A percentile compares a stretch with the other conserved stretches of the same genome.
phyloP scores from a whole-genome alignment of 2,329 filamentous ascomycete species.

The Xylariaceae sp. region DNA sequence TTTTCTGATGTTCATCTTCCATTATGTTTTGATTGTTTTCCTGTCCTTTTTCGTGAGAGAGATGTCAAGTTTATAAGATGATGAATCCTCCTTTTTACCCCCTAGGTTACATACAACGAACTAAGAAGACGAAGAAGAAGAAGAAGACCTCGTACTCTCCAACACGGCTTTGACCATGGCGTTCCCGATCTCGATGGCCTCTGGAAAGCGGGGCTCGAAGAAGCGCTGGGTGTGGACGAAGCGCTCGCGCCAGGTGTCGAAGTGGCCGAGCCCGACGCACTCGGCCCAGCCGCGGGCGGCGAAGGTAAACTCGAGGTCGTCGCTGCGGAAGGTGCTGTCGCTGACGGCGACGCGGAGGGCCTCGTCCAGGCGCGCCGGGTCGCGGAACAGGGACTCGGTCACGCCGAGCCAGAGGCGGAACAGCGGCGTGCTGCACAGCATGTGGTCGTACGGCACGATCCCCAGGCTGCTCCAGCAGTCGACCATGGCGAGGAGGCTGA shows the following conservation, averaged over 20 bases:
- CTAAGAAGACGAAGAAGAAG: no score
- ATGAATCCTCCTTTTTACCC: neutral
- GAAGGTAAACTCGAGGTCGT: slow-evolving; percentile 97
- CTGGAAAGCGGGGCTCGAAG: slow-evolving; percentile 84
- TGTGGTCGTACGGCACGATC: slow-evolving; percentile 97
- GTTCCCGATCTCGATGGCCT: slow-evolving; percentile 83
- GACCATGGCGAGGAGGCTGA: slow-evolving; percentile 91
- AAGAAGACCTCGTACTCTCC: slow-evolving; percentile 62
- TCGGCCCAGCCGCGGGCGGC: slow-evolving; percentile 94
- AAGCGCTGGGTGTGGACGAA: slow-evolving; percentile 88
- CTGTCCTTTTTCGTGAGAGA: no score
- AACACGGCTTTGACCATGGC: slow-evolving; percentile 96
- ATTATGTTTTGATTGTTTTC: no score
- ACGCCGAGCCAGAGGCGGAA: slow-evolving; percentile 96
- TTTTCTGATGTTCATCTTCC: no score
- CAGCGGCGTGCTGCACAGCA: slow-evolving; percentile 97
- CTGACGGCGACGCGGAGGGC: slow-evolving; percentile 80
- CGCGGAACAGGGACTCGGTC: slow-evolving; percentile 93
- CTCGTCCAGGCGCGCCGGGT: slow-evolving; percentile 72
- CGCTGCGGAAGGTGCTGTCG: slow-evolving; percentile 86
- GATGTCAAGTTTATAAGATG: no score
- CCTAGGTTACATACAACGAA: no score
- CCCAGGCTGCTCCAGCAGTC: slow-evolving; percentile 95
- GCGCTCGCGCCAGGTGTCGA: slow-evolving; percentile 85
- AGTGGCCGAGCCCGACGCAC: slow-evolving; percentile 84